Conservation (phyloP, 2,329 filamentous ascomycete genomes). For the Mycosphaerella sp. region DNA sequence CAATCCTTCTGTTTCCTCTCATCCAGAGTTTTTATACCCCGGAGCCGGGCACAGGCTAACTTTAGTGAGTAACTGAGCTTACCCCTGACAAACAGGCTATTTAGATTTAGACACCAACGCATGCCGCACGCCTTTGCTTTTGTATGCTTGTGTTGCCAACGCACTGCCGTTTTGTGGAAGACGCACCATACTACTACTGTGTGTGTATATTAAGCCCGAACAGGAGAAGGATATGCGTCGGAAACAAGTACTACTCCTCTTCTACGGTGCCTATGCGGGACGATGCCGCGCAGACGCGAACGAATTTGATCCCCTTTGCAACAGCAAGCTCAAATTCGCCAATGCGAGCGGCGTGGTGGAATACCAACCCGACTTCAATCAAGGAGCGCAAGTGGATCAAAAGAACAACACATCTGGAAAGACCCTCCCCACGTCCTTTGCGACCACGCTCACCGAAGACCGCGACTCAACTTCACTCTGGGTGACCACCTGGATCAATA, state of each 20-base stretch:
- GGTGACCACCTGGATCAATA: constrained; percentile 5
- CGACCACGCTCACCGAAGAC: constrained; percentile 4
- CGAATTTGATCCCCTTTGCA: not conserved
- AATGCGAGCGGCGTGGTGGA: not conserved
- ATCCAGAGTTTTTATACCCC: too few relatives aligned
- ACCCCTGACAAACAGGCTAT: not conserved
- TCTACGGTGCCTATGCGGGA: not conserved
- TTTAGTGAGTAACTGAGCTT: not conserved
- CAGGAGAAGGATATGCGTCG: not conserved
- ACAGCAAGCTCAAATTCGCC: not conserved
- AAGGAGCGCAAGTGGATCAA: constrained; percentile 4
- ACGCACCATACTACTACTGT: not conserved
- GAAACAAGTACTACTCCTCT: not conserved
- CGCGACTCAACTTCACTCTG: constrained; percentile 1
- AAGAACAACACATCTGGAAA: constrained; percentile 8
- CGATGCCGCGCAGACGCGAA: not conserved
- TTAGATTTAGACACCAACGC: not conserved
- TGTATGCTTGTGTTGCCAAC: not conserved
- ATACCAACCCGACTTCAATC: constrained; percentile 10
- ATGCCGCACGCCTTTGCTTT: not conserved
- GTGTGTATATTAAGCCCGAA: not conserved
- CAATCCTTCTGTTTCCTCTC: too few relatives aligned
- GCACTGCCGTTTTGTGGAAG: not conserved
- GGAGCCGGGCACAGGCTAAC: not conserved
- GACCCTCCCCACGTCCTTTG: constrained; percentile 4